A percentile compares a stretch with the other conserved stretches of the same genome.
phyloP scores from a whole-genome alignment of 148 eudicot genomes.

The Amaranthus palmeri region DNA sequence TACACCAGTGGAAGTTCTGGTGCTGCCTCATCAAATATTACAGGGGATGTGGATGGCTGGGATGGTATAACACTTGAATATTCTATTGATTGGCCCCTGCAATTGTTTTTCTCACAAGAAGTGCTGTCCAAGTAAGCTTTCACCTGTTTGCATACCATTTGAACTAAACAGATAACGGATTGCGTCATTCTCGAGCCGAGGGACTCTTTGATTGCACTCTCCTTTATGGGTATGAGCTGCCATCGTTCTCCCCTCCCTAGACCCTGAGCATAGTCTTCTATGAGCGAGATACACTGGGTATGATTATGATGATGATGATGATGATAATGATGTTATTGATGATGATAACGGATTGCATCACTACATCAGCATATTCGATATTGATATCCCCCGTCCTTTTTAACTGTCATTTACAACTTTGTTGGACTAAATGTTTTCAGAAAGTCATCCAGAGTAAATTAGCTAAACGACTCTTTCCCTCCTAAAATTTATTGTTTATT shows the following conservation, averaged over 20 bases:
- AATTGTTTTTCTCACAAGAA: slow-evolving; percentile 87
- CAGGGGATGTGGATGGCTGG: slow-evolving; percentile 85
- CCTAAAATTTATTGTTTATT: not conserved
- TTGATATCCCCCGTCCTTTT: not conserved
- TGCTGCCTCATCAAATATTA: slow-evolving; percentile 39
- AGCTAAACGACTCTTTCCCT: not conserved
- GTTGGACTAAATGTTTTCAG: not conserved
- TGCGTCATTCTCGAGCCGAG: too few relatives aligned
- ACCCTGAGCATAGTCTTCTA: too few relatives aligned
- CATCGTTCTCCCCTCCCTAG: too few relatives aligned
- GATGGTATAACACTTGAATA: slow-evolving; percentile 91
- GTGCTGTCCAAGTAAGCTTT: slow-evolving; percentile 81
- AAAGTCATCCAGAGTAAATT: not conserved
- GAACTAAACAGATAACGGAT: too few relatives aligned
- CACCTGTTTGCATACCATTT: not conserved
- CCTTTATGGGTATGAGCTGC: too few relatives aligned
- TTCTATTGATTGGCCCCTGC: slow-evolving; percentile 93
- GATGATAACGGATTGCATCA: not conserved
- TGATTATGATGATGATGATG: too few relatives aligned
- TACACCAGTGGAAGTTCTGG: slow-evolving; percentile 47
- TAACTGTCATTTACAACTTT: not conserved
- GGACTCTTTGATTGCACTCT: too few relatives aligned
- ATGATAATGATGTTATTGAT: too few relatives aligned
- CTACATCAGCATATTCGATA: not conserved
- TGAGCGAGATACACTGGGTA: too few relatives aligned